These are phyloP conservation scores for Candida sp. DNA, from an alignment of 1,139 yeast species.

Conservation along the genomic window DNA sequence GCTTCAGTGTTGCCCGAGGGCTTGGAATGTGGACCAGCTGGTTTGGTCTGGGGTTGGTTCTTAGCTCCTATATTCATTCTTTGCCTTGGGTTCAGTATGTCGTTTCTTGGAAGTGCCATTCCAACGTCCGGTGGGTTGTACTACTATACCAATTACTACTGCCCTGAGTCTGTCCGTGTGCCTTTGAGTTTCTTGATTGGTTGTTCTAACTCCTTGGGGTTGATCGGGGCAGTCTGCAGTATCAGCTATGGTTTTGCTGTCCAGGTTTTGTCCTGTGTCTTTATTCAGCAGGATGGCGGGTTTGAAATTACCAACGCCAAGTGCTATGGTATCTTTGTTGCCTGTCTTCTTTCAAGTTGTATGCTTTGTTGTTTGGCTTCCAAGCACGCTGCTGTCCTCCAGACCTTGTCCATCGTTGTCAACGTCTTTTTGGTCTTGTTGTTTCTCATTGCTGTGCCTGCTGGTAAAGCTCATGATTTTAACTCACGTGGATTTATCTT, in stretches of 20 bases:
- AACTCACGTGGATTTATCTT: slow-evolving; percentile 53
- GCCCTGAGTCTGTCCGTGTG: slow-evolving; percentile 33
- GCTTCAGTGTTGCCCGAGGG: slow-evolving; percentile 39
- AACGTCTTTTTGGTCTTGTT: slow-evolving; percentile 59
- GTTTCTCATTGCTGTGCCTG: slow-evolving; percentile 72
- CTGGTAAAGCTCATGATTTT: slow-evolving; percentile 36
- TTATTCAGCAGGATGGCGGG: slow-evolving; percentile 31
- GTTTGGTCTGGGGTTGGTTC: slow-evolving; percentile 78
- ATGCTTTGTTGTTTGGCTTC: slow-evolving; percentile 36
- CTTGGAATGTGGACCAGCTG: slow-evolving; percentile 45
- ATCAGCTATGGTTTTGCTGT: slow-evolving; percentile 43
- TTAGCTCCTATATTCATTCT: slow-evolving; percentile 61
- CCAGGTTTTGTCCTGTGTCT: slow-evolving; percentile 39
- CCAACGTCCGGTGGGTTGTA: slow-evolving; percentile 79
- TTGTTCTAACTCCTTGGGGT: slow-evolving; percentile 38
- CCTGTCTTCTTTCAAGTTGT: slow-evolving; percentile 29
- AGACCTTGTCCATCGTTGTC: slow-evolving; percentile 59
- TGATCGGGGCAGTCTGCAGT: slow-evolving; percentile 41
- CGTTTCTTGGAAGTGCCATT: slow-evolving; percentile 68
- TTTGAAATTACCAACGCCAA: slow-evolving; percentile 34
- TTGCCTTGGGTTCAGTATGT: slow-evolving; percentile 62
- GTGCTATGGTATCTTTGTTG: slow-evolving; percentile 42
- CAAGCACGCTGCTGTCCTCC: slow-evolving; percentile 57
- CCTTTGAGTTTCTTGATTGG: slow-evolving; percentile 51
- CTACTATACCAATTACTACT: slow-evolving; percentile 52